phyloP scores from a whole-genome alignment of 257 asterid species.

The Ilex aquifolium region DNA sequence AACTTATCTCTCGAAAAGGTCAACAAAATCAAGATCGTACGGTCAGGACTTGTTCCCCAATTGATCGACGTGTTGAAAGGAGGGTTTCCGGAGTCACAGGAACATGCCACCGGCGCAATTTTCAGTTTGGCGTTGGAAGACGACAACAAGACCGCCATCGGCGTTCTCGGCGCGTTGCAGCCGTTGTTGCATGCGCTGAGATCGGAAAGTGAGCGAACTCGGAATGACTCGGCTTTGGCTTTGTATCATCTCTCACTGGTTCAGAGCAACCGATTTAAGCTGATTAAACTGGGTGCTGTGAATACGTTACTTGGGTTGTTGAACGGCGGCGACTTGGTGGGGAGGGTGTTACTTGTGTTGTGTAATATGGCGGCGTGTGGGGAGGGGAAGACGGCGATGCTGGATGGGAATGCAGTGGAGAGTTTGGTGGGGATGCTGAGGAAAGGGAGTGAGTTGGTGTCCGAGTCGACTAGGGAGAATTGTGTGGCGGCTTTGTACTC shows the following conservation, averaged over 20 bases:
- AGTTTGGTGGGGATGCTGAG: constrained; percentile 48
- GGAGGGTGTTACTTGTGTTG: constrained; percentile 58
- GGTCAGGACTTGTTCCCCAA: constrained; percentile 66
- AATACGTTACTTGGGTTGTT: constrained; percentile 53
- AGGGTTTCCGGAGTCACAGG: constrained; percentile 73
- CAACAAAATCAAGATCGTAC: constrained; percentile 68
- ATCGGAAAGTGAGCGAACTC: constrained; percentile 66
- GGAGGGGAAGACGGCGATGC: constrained; percentile 68
- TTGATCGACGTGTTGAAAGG: constrained; percentile 59
- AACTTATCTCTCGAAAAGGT: constrained; percentile 67
- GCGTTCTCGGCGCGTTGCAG: constrained; percentile 74
- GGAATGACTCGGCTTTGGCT: constrained; percentile 75
- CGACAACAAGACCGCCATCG: constrained; percentile 73
- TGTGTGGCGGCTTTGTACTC: constrained; percentile 57
- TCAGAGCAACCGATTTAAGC: constrained; percentile 55
- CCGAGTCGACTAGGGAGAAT: constrained; percentile 74
- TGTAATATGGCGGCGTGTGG: constrained; percentile 72
- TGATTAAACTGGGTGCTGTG: constrained; percentile 54
- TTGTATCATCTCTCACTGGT: constrained; percentile 74
- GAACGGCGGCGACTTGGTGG: constrained; percentile 42
- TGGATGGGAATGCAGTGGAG: constrained; percentile 62
- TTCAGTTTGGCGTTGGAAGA: constrained; percentile 78
- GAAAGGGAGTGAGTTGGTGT: constrained; percentile 22
- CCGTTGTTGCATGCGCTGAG: constrained; percentile 78
- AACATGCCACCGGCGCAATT: constrained; percentile 90